Evolutionary conservation across 1,284 basidiomycete species (phyloP), one percentile per base, ranked within the genome.

Genomic region (Boletellus deceptivus): DNA sequence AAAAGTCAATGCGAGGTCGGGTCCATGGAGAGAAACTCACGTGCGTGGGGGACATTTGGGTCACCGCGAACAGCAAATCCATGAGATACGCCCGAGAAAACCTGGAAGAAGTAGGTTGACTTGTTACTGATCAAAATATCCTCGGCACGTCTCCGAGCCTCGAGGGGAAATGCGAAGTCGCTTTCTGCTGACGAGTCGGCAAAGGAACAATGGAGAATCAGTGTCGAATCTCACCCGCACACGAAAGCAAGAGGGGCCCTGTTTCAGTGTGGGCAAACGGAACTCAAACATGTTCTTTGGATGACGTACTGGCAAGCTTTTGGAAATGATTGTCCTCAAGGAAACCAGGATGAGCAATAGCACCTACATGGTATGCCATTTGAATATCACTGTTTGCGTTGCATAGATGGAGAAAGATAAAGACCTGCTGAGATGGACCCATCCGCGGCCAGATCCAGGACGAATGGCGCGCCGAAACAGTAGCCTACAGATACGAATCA

Each of bases 381-480:
- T 27, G 17, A 37, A 11, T 1, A 14, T 25, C 18, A 3, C 2
- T 6, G 3, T 18, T 40, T 17, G 10, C 6, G 10, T n/a, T 14
- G 10, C 13, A 11, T 11, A 27, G 2, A 7, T 11, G 38, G 0
- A 8, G 18, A 37, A 43, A 35, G 13, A 55, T 5, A 58, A 7
- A 36, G 56, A 78, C 78, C 72, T 38, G 78, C 78, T 0, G 71
- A 68, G 36, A 81, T 62, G 42, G 70, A 69, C 43, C 76, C 75
- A 0, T 69, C 70, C 4, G 72, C 69, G 1, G 72, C 70, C 2
- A 76, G 57, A 35, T 80, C 71, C 46, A 80, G 61, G 1, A 74
- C 73, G 53, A 75, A 79, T 0, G 76, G 72, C n/a, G 72, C 81
- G 1, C 80, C 80, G 49, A 82, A 82, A 58, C 80, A 83, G 55